A percentile compares a stretch with the other conserved stretches of the same genome.
Evolutionary conservation across 345 rosid species (phyloP).

Genomic region (Camelina sativa): DNA sequence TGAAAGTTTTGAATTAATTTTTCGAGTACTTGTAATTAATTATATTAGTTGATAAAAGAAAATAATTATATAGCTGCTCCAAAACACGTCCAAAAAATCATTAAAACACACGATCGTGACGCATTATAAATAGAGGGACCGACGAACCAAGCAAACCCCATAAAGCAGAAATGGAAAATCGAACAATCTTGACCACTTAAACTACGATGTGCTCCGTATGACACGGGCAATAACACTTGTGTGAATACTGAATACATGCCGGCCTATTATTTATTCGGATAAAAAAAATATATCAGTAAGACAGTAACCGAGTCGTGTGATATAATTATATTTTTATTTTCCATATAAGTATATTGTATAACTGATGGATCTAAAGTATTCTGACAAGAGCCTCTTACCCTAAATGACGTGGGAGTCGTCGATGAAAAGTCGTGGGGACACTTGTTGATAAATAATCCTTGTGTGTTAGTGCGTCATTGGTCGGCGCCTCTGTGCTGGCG

Average conservation of each 20-base stretch:
- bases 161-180: slow-evolving; percentile 36
- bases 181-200: slow-evolving; percentile 40
- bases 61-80: background rate
- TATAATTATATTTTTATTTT: slow-evolving; percentile 1
- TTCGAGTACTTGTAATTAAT: slow-evolving; percentile 2
- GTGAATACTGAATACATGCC: slow-evolving; percentile 10
- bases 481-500: slow-evolving; percentile 33
- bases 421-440: slow-evolving; percentile 31
- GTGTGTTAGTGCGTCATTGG: slow-evolving; percentile 34
- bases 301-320: slow-evolving; percentile 14
- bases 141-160: slow-evolving; percentile 29
- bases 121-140: slow-evolving; percentile 26
- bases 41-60: background rate
- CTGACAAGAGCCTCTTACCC: slow-evolving; percentile 24
- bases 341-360: background rate
- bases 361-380: slow-evolving; percentile 10
- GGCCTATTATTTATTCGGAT: slow-evolving; percentile 17
- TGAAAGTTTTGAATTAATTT: background rate
- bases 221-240: slow-evolving; percentile 21
- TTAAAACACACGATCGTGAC: slow-evolving; percentile 31
- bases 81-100: slow-evolving; percentile 25
- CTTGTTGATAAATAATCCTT: slow-evolving; percentile 10
- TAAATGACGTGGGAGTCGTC: slow-evolving; percentile 30
- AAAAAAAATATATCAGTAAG: background rate
- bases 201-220: slow-evolving; percentile 33